A percentile compares a stretch with the other conserved stretches of the same genome.
phyloP scores from a whole-genome alignment of 768 basidiomycete species.

The Mycena venus region DNA sequence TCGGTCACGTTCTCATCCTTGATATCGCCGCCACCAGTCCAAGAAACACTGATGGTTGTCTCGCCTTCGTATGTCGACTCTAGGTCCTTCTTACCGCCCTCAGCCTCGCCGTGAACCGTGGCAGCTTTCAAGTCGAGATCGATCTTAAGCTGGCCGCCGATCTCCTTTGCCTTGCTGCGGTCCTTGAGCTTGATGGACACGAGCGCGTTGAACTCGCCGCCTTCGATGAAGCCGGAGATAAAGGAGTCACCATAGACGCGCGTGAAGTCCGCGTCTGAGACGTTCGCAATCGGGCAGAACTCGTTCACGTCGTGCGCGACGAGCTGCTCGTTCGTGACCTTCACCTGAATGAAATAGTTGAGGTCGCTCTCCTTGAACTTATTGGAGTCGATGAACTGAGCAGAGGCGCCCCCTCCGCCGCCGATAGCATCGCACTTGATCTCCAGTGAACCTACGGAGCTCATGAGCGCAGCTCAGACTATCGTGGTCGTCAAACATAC shows the following conservation, averaged over 20 bases:
- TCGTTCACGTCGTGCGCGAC: not conserved
- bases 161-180: not conserved
- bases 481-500: not conserved
- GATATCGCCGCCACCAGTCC: constrained; percentile 20
- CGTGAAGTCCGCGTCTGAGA: not conserved
- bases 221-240: constrained; percentile 19
- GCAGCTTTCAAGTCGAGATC: not conserved
- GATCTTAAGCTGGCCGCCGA: not conserved
- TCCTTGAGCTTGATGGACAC: constrained; percentile 23
- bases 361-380: constrained; percentile 20
- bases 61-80: constrained; percentile 5
- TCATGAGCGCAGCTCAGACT: not conserved
- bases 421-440: not conserved
- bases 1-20: not conserved
- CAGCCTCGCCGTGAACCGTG: not conserved
- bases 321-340: constrained; percentile 10
- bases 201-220: constrained; percentile 20
- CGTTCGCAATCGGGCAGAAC: not conserved
- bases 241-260: constrained; percentile 21
- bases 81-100: not conserved
- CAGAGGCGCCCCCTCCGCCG: not conserved
- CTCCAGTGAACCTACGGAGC: not conserved
- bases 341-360: constrained; percentile 22
- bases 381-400: constrained; percentile 7
- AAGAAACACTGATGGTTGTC: constrained; percentile 7